Percentiles rank a stretch among this genome's conserved stretches.
phyloP scores from a whole-genome alignment of 2,329 filamentous ascomycete genomes.

The Harringtonia lauricola region DNA sequence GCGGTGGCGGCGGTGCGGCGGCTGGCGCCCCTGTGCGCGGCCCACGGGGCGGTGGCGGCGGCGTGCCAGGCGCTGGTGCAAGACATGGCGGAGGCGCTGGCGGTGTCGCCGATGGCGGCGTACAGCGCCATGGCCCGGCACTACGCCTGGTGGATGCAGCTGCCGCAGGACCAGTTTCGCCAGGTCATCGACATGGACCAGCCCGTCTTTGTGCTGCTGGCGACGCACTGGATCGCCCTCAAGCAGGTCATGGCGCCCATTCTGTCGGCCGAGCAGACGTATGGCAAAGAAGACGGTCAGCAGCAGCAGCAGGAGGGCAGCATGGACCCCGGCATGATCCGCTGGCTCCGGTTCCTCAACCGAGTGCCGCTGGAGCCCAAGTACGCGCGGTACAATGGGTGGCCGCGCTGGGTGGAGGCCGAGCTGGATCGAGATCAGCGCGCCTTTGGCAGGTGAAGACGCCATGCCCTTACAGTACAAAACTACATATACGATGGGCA shows the following conservation, averaged over 20 bases:
- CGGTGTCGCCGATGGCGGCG: conserved; percentile 40
- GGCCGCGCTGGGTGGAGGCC: conserved; percentile 43
- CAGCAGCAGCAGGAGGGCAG: conserved; percentile 13
- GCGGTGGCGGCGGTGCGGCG: conserved; percentile 31
- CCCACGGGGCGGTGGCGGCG: conserved; percentile 28
- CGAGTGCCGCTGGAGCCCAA: conserved; percentile 30
- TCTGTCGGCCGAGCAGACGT: conserved; percentile 13
- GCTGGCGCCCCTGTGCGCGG: conserved; percentile 30
- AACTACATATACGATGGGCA: no score
- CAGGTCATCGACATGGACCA: conserved; percentile 34
- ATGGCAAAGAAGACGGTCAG: conserved; percentile 14
- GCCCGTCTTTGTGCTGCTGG: conserved; percentile 35
- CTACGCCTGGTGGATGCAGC: conserved; percentile 47
- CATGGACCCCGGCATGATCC: conserved; percentile 31
- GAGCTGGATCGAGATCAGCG: conserved; percentile 33
- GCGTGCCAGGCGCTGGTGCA: conserved; percentile 34
- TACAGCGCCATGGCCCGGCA: conserved; percentile 38
- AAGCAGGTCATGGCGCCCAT: conserved; percentile 43
- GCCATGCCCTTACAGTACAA: background rate
- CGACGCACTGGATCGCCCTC: conserved; percentile 42
- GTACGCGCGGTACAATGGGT: conserved; percentile 35
- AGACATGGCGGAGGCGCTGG: conserved; percentile 38
- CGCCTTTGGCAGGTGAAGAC: conserved; percentile 33
- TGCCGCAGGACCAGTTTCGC: conserved; percentile 41
- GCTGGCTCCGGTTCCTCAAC: conserved; percentile 42